A percentile compares a stretch with the other conserved stretches of the same genome.
Evolutionary conservation across 176 grass and related monocot genomes (phyloP).

Genomic region (Eragrostis nindensis): DNA sequence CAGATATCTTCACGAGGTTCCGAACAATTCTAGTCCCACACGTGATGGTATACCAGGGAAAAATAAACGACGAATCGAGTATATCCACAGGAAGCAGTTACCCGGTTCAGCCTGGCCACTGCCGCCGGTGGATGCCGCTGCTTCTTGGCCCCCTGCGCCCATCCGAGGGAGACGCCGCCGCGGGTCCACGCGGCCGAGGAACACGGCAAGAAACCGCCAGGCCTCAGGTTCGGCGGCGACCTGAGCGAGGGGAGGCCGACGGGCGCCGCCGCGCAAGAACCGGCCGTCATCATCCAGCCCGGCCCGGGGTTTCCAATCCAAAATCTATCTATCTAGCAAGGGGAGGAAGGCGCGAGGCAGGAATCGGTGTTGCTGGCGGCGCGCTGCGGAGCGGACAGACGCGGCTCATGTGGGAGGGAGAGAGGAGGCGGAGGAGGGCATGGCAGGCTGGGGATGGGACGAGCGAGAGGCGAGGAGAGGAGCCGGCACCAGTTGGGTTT

Average conservation of each 20-base stretch:
- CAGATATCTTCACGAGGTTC: not conserved
- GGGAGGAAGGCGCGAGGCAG: not conserved
- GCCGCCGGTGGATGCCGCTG: not conserved
- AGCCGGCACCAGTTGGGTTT: constrained; percentile 1
- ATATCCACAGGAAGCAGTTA: constrained; percentile 34
- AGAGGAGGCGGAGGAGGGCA: constrained; percentile 12
- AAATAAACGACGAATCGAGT: not conserved
- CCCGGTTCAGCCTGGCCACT: constrained; percentile 9
- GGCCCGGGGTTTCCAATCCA: constrained; percentile 16
- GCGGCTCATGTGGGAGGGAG: constrained; percentile 22
- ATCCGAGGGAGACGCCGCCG: not conserved
- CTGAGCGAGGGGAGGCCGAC: not conserved
- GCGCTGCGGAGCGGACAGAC: not conserved
- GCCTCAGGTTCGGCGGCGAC: not conserved
- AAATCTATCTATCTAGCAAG: not conserved
- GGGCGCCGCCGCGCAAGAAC: constrained; percentile 27
- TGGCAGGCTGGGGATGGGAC: constrained; percentile 36
- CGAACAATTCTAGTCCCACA: not conserved
- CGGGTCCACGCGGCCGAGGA: not conserved
- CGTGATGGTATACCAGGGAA: not conserved
- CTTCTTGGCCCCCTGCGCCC: not conserved
- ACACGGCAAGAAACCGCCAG: not conserved
- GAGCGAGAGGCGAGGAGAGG: not conserved
- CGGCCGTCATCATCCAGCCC: not conserved
- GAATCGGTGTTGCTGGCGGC: constrained; percentile 9